phyloP scores from a whole-genome alignment of 2,329 filamentous ascomycete genomes.

The Xylaria digitata region DNA sequence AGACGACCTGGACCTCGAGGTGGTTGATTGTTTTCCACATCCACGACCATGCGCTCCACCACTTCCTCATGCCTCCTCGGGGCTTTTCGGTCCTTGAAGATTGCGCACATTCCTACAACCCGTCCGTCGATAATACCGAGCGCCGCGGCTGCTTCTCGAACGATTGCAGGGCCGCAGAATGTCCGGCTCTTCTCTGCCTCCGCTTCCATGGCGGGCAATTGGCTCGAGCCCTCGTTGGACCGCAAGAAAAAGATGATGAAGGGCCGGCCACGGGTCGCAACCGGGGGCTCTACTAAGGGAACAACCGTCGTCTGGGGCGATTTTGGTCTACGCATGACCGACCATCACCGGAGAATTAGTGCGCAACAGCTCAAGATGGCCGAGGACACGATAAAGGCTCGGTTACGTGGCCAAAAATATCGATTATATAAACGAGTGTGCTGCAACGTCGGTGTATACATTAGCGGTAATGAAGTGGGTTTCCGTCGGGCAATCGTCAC shows the following conservation, averaged over 20 bases:
- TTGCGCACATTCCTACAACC: conserved; percentile 55
- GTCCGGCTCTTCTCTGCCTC: conserved; percentile 80
- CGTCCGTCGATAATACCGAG: conserved; percentile 52
- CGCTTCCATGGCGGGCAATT: conserved; percentile 68
- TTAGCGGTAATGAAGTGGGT: conserved; percentile 88
- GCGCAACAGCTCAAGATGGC: conserved; percentile 88
- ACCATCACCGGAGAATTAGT: conserved; percentile 91
- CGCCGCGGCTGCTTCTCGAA: conserved; percentile 49
- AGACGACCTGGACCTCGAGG: conserved; percentile 1
- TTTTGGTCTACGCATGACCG: conserved; percentile 91
- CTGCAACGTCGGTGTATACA: conserved; percentile 95
- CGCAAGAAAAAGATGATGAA: conserved; percentile 92
- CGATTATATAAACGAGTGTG: conserved; percentile 90
- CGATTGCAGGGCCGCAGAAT: conserved; percentile 55
- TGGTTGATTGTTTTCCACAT: conserved; percentile 34
- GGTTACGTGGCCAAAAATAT: conserved; percentile 91
- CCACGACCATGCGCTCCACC: conserved; percentile 60
- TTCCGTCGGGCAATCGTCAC: not conserved
- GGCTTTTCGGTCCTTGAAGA: conserved; percentile 63
- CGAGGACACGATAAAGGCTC: conserved; percentile 90
- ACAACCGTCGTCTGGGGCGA: conserved; percentile 98
- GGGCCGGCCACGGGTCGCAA: conserved; percentile 86
- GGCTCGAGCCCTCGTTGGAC: conserved; percentile 82
- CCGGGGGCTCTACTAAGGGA: conserved; percentile 89
- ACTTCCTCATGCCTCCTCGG: conserved; percentile 59